A percentile compares a stretch with the other conserved stretches of the same genome.
These are phyloP conservation scores for Helianthus annuus DNA, from an alignment of 129 eudicot species.

Conservation along the genomic window DNA sequence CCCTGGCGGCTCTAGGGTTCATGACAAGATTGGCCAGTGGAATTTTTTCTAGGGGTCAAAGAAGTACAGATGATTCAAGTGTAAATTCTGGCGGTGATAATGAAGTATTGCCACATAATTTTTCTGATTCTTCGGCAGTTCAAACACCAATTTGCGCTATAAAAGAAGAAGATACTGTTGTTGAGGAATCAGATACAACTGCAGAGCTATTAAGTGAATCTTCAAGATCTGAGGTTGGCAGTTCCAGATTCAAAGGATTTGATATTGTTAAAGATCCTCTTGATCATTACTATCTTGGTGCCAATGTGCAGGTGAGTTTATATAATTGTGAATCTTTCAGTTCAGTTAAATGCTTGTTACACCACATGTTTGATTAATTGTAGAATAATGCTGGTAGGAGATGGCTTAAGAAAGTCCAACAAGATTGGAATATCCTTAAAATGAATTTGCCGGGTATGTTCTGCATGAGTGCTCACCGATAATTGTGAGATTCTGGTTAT, in stretches of 20 bases:
- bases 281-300: conserved; percentile 75
- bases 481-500: conserved; percentile 7
- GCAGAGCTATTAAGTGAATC: conserved; percentile 40
- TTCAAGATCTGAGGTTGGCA: conserved; percentile 32
- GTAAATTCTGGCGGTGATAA: conserved; percentile 40
- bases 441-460: conserved; percentile 83
- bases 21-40: conserved; percentile 84
- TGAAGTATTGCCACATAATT: conserved; percentile 33
- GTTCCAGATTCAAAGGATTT: conserved; percentile 68
- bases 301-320: conserved; percentile 58
- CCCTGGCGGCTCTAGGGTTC: conserved; percentile 77
- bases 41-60: conserved; percentile 78
- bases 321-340: neutral
- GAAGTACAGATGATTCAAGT: conserved; percentile 40
- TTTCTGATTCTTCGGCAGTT: conserved; percentile 28
- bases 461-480: neutral
- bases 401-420: conserved; percentile 97
- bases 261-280: conserved; percentile 83
- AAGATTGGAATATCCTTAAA: conserved; percentile 94
- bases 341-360: conserved; percentile 12
- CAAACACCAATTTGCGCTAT: conserved; percentile 29
- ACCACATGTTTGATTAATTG: conserved; percentile 10
- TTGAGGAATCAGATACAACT: conserved; percentile 40
- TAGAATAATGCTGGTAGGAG: conserved; percentile 75
- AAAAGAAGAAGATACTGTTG: conserved; percentile 37